Conservation (phyloP, 2,329 filamentous ascomycete genomes). For the Ophiocordyceps camponoti-rufipedis region DNA sequence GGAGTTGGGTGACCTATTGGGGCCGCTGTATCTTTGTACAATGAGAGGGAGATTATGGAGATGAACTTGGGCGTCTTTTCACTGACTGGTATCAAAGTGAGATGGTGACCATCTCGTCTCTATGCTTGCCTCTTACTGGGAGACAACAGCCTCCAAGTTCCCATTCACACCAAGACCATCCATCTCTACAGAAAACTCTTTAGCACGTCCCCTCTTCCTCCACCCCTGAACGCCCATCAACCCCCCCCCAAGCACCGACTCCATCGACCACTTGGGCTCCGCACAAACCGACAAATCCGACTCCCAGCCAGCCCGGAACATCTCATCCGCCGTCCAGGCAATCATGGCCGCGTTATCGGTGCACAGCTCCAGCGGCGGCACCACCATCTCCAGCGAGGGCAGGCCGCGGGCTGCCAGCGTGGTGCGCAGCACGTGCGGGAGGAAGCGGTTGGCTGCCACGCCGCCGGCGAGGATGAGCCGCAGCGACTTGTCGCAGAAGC, state of each 20-base stretch:
- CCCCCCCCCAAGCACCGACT: constrained; percentile 33
- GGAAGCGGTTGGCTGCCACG: constrained; percentile 69
- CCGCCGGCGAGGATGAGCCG: constrained; percentile 69
- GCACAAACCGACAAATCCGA: constrained; percentile 42
- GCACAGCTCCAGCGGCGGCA: constrained; percentile 62
- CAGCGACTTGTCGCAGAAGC: too few relatives aligned
- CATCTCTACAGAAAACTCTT: background rate
- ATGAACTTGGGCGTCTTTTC: background rate
- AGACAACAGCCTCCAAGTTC: too few relatives aligned
- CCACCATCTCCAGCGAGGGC: constrained; percentile 39
- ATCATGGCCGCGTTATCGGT: constrained; percentile 98
- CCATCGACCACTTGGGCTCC: constrained; percentile 57
- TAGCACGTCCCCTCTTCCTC: constrained; percentile 8
- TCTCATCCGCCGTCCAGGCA: constrained; percentile 82
- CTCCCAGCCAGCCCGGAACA: constrained; percentile 64
- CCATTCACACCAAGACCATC: too few relatives aligned
- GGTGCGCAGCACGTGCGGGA: constrained; percentile 44
- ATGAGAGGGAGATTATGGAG: background rate
- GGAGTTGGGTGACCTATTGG: background rate
- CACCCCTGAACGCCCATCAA: constrained; percentile 42
- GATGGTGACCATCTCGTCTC: too few relatives aligned
- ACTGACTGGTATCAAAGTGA: background rate
- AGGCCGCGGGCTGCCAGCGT: constrained; percentile 50
- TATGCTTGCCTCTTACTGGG: too few relatives aligned
- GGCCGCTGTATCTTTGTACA: constrained; percentile 3